Evolutionary conservation across 2,329 filamentous ascomycete species (phyloP).

Genomic region (Colletotrichum cordylinicola): DNA sequence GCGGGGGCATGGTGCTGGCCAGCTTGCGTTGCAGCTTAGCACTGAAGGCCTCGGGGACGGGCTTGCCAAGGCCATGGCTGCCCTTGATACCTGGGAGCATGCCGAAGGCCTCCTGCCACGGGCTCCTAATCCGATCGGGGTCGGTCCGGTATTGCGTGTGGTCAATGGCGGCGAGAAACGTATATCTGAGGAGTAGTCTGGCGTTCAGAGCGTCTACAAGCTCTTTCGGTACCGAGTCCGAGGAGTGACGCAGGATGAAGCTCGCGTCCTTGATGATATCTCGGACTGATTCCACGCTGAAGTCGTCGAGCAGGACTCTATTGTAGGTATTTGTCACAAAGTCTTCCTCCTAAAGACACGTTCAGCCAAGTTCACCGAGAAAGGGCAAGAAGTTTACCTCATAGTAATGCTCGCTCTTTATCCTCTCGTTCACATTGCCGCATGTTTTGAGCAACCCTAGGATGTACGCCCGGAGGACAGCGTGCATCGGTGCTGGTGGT

Average conservation of each 20-base stretch:
- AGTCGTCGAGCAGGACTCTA: slow-evolving; percentile 72
- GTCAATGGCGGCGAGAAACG: slow-evolving; percentile 63
- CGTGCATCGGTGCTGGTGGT: slow-evolving; percentile 51
- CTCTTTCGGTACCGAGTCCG: slow-evolving; percentile 43
- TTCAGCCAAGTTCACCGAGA: not conserved
- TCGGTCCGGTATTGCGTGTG: slow-evolving; percentile 50
- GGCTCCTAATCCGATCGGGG: slow-evolving; percentile 51
- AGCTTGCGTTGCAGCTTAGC: slow-evolving; percentile 89
- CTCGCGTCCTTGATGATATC: slow-evolving; percentile 60
- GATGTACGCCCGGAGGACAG: slow-evolving; percentile 84
- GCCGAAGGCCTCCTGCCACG: slow-evolving; percentile 56
- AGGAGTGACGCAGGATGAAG: slow-evolving; percentile 50
- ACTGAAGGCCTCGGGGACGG: slow-evolving; percentile 83
- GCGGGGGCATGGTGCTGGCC: slow-evolving; percentile 90
- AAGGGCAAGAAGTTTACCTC: slow-evolving; percentile 64
- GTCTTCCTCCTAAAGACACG: slow-evolving; percentile 81
- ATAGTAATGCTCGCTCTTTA: slow-evolving; percentile 86
- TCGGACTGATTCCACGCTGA: slow-evolving; percentile 63
- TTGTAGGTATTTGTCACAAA: slow-evolving; percentile 94
- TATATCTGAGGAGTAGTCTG: slow-evolving; percentile 71
- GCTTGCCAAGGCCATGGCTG: slow-evolving; percentile 66
- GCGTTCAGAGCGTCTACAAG: slow-evolving; percentile 62
- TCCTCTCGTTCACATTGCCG: slow-evolving; percentile 76
- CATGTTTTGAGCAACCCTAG: slow-evolving; percentile 84
- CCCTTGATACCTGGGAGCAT: slow-evolving; percentile 62